Conservation (phyloP, 2,329 filamentous ascomycete genomes). For the Colletotrichum magnum region DNA sequence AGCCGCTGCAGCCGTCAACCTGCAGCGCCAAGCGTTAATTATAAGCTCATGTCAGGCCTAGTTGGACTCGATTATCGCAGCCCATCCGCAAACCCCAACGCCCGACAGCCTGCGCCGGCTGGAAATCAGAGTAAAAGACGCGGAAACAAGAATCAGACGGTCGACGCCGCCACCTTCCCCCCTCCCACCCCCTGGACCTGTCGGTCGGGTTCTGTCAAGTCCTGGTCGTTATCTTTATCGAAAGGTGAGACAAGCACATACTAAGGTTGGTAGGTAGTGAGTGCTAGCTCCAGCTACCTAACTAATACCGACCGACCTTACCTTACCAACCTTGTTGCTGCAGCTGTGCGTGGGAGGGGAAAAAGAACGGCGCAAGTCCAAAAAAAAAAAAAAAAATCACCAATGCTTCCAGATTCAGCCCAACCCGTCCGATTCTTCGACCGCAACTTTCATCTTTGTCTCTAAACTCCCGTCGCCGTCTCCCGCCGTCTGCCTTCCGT, state of each 20-base stretch:
- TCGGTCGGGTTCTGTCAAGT: background rate
- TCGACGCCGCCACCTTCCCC: background rate
- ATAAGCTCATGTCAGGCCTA: conserved; percentile 2
- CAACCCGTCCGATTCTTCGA: conserved; percentile 36
- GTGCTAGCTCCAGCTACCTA: conserved; percentile 12
- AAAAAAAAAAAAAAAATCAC: conserved; percentile 26
- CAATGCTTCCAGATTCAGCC: conserved; percentile 28
- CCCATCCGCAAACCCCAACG: too few species aligned
- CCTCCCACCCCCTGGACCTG: background rate
- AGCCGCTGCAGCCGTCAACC: conserved; percentile 13
- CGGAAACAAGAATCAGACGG: conserved; percentile 16
- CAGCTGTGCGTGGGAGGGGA: conserved; percentile 7
- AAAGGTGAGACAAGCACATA: conserved; percentile 24
- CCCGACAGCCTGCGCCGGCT: too few species aligned
- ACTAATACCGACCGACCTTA: background rate
- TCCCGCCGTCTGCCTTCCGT: conserved; percentile 7
- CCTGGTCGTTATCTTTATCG: conserved; percentile 13
- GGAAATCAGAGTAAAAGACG: too few species aligned
- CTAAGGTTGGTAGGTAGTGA: background rate
- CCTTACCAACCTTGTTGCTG: conserved; percentile 8
- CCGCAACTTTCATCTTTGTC: conserved; percentile 31
- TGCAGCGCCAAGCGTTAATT: conserved; percentile 8
- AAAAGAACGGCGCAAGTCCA: conserved; percentile 29
- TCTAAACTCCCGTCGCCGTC: conserved; percentile 29
- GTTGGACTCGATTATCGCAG: conserved; percentile 12